Conservation (phyloP, 179 eudicot genomes). For the Spinacia oleracea region DNA sequence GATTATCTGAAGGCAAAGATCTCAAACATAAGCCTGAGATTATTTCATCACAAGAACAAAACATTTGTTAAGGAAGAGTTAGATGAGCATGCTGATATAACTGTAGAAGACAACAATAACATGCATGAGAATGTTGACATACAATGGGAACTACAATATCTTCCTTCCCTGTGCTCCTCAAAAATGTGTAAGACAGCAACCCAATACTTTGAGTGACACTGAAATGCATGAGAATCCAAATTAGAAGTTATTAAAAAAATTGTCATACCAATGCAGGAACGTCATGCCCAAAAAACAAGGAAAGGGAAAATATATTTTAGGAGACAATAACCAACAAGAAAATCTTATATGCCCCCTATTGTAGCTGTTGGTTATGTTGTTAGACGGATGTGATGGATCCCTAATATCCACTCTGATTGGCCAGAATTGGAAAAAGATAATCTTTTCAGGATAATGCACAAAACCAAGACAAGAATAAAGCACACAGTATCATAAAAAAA, state of each 20-base stretch:
- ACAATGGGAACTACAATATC: conserved; percentile 95
- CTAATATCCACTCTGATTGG: background rate
- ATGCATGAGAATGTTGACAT: conserved; percentile 21
- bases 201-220: conserved; percentile 86
- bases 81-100: background rate
- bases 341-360: background rate
- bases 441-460: background rate
- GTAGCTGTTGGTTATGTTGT: background rate
- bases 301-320: background rate
- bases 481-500: background rate
- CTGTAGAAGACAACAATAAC: background rate
- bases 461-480: conserved; percentile 2
- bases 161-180: conserved; percentile 83
- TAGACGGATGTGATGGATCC: background rate
- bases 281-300: conserved; percentile 1
- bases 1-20: background rate
- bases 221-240: conserved; percentile 25
- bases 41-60: background rate
- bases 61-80: background rate
- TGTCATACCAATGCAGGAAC: background rate
- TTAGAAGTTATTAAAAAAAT: conserved; percentile 5
- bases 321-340: background rate
- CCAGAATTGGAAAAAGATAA: background rate
- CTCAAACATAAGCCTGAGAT: background rate
- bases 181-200: conserved; percentile 78